Evolutionary conservation across 305 asterid genomes (phyloP).

Genomic region (Plantago rigida): DNA sequence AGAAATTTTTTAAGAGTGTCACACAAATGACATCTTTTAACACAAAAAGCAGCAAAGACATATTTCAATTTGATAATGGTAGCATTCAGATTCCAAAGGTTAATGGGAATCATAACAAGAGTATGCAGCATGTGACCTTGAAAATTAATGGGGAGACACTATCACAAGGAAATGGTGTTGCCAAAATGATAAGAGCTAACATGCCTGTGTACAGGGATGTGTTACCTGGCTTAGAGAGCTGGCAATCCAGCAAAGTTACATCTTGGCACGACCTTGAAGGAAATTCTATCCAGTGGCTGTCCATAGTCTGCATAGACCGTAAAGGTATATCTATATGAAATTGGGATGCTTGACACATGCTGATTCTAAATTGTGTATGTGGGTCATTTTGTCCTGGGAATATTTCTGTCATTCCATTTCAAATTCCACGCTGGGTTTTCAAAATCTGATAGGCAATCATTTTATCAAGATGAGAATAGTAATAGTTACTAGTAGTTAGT

Average conservation of each 20-base stretch:
- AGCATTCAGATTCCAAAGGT: conserved; percentile 45
- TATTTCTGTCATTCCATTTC: too few relatives aligned
- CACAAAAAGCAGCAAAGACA: conserved; percentile 33
- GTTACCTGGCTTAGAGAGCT: conserved; percentile 64
- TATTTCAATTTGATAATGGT: conserved; percentile 41
- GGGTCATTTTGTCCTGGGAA: too few relatives aligned
- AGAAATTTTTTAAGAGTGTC: conserved; percentile 48
- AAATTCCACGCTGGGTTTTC: too few relatives aligned
- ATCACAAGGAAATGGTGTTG: conserved; percentile 76
- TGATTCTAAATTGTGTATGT: too few relatives aligned
- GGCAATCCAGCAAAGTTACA: conserved; percentile 65
- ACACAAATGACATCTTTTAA: conserved; percentile 47
- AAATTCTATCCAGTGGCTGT: conserved; percentile 77
- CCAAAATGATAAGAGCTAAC: conserved; percentile 57
- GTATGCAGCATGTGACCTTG: conserved; percentile 59
- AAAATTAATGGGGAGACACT: conserved; percentile 56
- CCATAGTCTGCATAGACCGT: conserved; percentile 68
- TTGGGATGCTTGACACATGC: neutral
- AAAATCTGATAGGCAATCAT: too few relatives aligned
- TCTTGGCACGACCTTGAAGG: conserved; percentile 78
- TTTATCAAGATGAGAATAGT: neutral
- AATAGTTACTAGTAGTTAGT: neutral
- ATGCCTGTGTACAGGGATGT: conserved; percentile 67
- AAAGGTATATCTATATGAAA: conserved; percentile 36
- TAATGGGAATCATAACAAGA: conserved; percentile 72